Evolutionary conservation across 2,329 filamentous ascomycete genomes (phyloP).

Genomic region (Beauveria sp.): DNA sequence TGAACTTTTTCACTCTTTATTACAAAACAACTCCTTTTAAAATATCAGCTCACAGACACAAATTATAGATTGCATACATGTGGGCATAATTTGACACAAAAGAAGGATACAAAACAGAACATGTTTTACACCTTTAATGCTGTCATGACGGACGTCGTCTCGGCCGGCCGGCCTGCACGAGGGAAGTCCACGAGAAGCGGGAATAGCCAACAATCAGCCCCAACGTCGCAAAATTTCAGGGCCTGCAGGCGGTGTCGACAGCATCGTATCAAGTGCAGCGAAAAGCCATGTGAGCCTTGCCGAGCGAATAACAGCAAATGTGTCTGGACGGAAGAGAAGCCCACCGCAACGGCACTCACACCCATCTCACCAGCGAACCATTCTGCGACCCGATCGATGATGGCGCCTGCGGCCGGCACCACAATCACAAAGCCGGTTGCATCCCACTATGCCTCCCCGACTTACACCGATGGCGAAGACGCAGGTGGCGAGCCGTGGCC

Average conservation of each 20-base stretch:
- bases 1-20: too few relatives aligned
- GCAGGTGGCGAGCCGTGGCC: background rate
- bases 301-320: background rate
- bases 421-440: background rate
- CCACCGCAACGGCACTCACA: background rate
- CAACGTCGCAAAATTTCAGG: background rate
- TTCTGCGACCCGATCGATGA: background rate
- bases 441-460: background rate
- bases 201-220: background rate
- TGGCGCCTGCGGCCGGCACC: background rate
- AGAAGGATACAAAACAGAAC: background rate
- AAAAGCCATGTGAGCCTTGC: background rate
- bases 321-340: background rate
- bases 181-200: background rate
- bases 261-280: background rate
- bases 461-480: background rate
- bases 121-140: background rate
- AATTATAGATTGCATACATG: background rate
- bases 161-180: background rate
- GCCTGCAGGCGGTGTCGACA: background rate
- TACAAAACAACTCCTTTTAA: too few relatives aligned
- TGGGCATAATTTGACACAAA: background rate
- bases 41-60: too few relatives aligned
- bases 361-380: background rate
- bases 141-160: background rate